These are phyloP conservation scores for Colletotrichum musae DNA, from an alignment of 2,329 filamentous ascomycete species.

Conservation along the genomic window DNA sequence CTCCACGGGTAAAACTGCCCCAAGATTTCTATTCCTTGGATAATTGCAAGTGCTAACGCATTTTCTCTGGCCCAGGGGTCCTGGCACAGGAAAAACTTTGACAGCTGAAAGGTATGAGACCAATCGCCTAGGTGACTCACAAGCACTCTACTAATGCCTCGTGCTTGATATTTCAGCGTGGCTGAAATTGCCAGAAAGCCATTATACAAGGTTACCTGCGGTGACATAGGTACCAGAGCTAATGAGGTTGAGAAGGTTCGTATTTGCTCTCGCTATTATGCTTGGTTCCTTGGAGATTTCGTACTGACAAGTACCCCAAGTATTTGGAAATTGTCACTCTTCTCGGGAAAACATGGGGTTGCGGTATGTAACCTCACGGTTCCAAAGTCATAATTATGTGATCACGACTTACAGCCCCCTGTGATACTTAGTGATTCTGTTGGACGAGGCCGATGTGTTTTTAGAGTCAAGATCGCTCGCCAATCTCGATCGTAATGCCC, in stretches of 20 bases:
- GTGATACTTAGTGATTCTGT: slow-evolving; percentile 43
- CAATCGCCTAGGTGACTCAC: too few relatives aligned
- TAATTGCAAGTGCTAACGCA: too few relatives aligned
- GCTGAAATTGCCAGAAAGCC: slow-evolving; percentile 53
- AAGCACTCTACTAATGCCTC: neutral
- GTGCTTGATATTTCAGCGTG: slow-evolving; percentile 39
- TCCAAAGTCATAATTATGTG: too few relatives aligned
- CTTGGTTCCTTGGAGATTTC: too few relatives aligned
- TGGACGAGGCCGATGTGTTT: slow-evolving; percentile 51
- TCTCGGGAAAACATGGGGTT: slow-evolving; percentile 51
- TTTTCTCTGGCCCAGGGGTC: slow-evolving; percentile 32
- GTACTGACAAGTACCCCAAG: neutral
- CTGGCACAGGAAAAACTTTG: slow-evolving; percentile 55
- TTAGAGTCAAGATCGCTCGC: slow-evolving; percentile 42
- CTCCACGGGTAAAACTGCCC: slow-evolving; percentile 47
- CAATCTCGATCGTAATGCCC: slow-evolving; percentile 73
- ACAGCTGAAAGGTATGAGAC: slow-evolving; percentile 47
- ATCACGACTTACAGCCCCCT: too few relatives aligned
- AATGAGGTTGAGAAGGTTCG: slow-evolving; percentile 47
- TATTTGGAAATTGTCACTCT: slow-evolving; percentile 50
- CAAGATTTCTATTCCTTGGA: too few relatives aligned
- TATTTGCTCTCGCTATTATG: too few relatives aligned
- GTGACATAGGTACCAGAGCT: slow-evolving; percentile 52
- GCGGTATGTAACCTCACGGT: slow-evolving; percentile 41
- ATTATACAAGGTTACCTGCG: slow-evolving; percentile 54